Conservation (phyloP, 2,329 filamentous ascomycete species). For the Paradendryphiella salina region DNA sequence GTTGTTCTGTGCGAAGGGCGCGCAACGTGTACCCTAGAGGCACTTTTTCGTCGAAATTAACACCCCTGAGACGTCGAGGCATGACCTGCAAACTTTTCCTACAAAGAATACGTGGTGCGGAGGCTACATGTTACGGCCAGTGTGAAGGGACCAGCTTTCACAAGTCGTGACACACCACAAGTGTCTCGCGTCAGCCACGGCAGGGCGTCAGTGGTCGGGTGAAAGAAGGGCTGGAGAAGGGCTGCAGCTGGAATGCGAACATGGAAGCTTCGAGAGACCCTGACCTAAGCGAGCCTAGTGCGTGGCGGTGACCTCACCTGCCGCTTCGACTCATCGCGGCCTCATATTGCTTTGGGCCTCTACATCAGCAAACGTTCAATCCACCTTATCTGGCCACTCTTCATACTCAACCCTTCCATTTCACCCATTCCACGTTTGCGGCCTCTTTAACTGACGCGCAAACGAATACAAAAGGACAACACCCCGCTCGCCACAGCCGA, state of each 20-base stretch:
- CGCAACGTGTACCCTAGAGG: not conserved
- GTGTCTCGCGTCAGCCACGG: constrained; percentile 11
- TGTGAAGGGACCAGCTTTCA: not conserved
- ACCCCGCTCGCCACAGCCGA: constrained; percentile 15
- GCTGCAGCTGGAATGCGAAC: constrained; percentile 17
- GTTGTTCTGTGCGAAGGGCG: constrained; percentile 3
- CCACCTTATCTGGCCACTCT: constrained; percentile 3
- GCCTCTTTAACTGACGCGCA: constrained; percentile 15
- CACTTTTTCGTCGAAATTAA: not conserved
- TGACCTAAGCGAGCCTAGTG: constrained; percentile 21
- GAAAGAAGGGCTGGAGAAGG: constrained; percentile 18
- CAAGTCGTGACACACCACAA: not conserved
- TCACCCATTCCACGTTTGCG: not conserved
- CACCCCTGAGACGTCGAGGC: not conserved
- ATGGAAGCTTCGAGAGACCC: constrained; percentile 26
- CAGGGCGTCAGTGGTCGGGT: constrained; percentile 1
- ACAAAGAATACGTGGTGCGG: not conserved
- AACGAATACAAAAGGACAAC: constrained; percentile 16
- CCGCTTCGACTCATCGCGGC: constrained; percentile 25
- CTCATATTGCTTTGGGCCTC: constrained; percentile 16
- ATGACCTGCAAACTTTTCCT: not conserved
- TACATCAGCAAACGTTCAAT: constrained; percentile 19
- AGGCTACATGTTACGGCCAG: not conserved
- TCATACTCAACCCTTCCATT: constrained; percentile 4
- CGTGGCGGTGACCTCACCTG: constrained; percentile 28